Evolutionary conservation across 352 stramenopile species (phyloP).

Genomic region (Phytophthora tubulina): DNA sequence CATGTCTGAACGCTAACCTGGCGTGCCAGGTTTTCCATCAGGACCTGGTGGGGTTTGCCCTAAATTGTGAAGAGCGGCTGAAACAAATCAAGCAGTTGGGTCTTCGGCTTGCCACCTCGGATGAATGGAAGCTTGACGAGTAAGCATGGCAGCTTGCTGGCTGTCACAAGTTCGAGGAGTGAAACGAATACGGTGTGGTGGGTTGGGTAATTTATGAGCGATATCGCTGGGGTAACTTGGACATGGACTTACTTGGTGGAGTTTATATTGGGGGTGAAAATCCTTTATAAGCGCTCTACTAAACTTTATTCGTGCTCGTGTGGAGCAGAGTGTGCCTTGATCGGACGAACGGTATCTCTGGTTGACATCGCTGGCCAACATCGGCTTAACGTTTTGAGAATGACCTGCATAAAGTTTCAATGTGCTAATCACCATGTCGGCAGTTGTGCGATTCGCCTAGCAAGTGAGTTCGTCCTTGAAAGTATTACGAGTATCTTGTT

Average conservation of each 20-base stretch:
- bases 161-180: neutral
- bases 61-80: slow-evolving; percentile 86
- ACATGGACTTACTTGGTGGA: too few species aligned
- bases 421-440: too few species aligned
- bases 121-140: slow-evolving; percentile 65
- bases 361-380: too few species aligned
- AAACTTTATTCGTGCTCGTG: too few species aligned
- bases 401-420: too few species aligned
- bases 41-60: slow-evolving; percentile 78
- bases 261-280: neutral
- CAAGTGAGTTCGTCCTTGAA: too few species aligned
- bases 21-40: slow-evolving; percentile 88
- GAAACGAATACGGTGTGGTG: neutral
- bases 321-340: too few species aligned
- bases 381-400: too few species aligned
- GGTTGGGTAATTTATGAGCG: slow-evolving; percentile 3
- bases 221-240: neutral
- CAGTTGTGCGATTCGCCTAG: too few species aligned
- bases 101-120: slow-evolving; percentile 55
- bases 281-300: too few species aligned
- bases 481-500: too few species aligned
- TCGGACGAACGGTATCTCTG: too few species aligned
- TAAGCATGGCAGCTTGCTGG: neutral
- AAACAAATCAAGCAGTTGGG: slow-evolving; percentile 91
- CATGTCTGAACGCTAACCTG: slow-evolving; percentile 85